phyloP scores from a whole-genome alignment of 179 eudicot genomes.

The Amaranthus tricolor region DNA sequence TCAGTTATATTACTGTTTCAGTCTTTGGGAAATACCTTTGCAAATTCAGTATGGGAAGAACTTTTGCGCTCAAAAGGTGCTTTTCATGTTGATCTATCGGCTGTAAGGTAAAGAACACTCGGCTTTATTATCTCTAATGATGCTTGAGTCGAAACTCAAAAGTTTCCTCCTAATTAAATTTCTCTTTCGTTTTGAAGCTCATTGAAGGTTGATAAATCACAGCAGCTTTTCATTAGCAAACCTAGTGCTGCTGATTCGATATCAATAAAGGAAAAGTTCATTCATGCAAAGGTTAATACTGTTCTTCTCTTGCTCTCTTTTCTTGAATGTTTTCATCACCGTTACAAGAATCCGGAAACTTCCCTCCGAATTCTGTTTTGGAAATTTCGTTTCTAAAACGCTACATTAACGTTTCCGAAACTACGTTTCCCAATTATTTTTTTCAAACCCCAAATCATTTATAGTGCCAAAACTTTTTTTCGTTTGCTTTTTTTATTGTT shows the following conservation, averaged over 20 bases:
- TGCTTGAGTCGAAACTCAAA: background rate
- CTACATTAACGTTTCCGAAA: too few species aligned
- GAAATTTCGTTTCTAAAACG: too few species aligned
- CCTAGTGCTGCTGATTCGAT: constrained; percentile 87
- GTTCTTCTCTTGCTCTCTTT: background rate
- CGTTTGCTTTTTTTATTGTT: too few species aligned
- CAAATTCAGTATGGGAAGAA: constrained; percentile 95
- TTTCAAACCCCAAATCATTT: too few species aligned
- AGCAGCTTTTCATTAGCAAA: constrained; percentile 64
- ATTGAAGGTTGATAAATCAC: constrained; percentile 59
- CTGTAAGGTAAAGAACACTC: constrained; percentile 51
- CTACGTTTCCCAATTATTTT: too few species aligned
- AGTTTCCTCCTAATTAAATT: constrained; percentile 11
- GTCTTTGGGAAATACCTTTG: constrained; percentile 87
- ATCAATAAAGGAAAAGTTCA: constrained; percentile 87
- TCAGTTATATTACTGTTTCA: constrained; percentile 86
- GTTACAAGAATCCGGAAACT: too few species aligned
- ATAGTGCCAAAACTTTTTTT: too few species aligned
- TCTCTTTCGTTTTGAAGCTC: constrained; percentile 53
- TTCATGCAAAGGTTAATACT: constrained; percentile 80
- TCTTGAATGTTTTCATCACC: too few species aligned
- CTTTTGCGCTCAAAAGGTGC: constrained; percentile 74
- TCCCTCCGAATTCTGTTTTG: too few species aligned
- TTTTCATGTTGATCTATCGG: constrained; percentile 62
- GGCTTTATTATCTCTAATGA: background rate